Evolutionary conservation across 768 basidiomycete species (phyloP).

Genomic region (Lactifluus volemus): DNA sequence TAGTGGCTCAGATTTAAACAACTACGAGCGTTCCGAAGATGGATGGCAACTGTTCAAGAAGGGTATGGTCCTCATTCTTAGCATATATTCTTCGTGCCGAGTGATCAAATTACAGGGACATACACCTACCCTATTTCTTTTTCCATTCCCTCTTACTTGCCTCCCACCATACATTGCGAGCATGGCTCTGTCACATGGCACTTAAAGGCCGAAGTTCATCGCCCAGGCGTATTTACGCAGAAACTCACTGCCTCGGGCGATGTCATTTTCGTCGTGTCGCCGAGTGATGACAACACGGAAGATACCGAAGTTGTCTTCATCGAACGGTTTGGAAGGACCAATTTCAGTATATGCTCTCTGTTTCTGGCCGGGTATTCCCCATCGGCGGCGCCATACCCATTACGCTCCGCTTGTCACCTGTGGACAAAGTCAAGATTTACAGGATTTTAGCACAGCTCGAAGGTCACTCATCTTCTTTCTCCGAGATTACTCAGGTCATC

Average conservation of each 20-base stretch:
- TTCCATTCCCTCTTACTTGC: conserved; percentile 67
- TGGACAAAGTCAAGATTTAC: conserved; percentile 77
- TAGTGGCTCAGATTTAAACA: conserved; percentile 30
- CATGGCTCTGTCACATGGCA: conserved; percentile 74
- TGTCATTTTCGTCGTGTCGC: conserved; percentile 65
- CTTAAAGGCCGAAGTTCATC: conserved; percentile 74
- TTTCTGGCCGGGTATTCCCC: conserved; percentile 70
- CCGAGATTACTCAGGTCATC: background rate
- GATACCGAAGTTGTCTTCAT: conserved; percentile 74
- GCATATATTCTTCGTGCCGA: background rate
- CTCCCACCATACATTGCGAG: conserved; percentile 67
- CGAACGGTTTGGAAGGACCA: conserved; percentile 90
- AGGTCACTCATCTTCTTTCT: conserved; percentile 39
- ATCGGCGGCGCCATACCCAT: conserved; percentile 80
- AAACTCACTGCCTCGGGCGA: conserved; percentile 64
- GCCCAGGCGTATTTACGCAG: conserved; percentile 70
- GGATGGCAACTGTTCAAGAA: conserved; percentile 85
- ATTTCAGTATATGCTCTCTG: conserved; percentile 67
- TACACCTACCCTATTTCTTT: conserved; percentile 97
- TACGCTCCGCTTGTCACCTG: conserved; percentile 70
- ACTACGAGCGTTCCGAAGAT: conserved; percentile 34
- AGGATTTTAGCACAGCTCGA: conserved; percentile 67
- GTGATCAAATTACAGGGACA: conserved; percentile 44
- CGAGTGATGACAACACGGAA: conserved; percentile 77
- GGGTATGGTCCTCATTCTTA: conserved; percentile 37